Base-by-base conservation (phyloP, 139 green algal genomes). In the Mesotaenium endlicherianum region DNA sequence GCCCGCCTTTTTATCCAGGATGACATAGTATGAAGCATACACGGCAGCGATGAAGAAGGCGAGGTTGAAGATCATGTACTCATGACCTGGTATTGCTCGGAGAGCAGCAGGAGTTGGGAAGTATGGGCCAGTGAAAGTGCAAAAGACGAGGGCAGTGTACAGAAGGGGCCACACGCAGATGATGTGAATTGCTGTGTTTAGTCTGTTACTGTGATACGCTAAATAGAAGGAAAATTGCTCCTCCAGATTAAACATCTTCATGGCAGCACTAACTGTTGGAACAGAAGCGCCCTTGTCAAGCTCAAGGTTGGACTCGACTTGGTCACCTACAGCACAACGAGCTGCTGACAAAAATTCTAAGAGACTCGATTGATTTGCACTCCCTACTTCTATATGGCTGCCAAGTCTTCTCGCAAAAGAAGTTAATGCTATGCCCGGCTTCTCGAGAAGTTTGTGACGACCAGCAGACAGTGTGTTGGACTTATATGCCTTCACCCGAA, bases 101-200 rank as follows among this genome's bases (percentile, higher is more conserved):
- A 69, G 71, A 0, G 41, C 38, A 75, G 53, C 38, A 17, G 79
- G 79, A 8, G 75, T 72, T 6, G 60, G 60, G 36, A 72, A 72
- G 11, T 47, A 72, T 11, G 60, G 36, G n/a, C 72, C 72, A 30
- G 80, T 53, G 80, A 75, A 86, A 1, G 80, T 34, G 17, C 59
- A 55, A 8, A 87, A 59, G 8, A 88, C 83, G 38, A 86, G 77
- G 16, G 77, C 77, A n/a, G 68, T 75, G 42, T 82, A 86, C 36
- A 88, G 83, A 36, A 88, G 79, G 59, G 83, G 83, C 75, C 83
- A 88, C 41, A 88, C 75, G 45, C 81, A 88, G 11, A 88, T 38
- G 30, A 88, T 47, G 40, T 88, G 83, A 34, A 88, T 88, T 3
- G 77, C 83, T 41, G 75, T 77, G 64, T 88, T 88, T 0, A 82